A percentile compares a stretch with the other conserved stretches of the same genome.
Conservation (phyloP, 176 grass and related monocot species). For the Pontederia paniculata region DNA sequence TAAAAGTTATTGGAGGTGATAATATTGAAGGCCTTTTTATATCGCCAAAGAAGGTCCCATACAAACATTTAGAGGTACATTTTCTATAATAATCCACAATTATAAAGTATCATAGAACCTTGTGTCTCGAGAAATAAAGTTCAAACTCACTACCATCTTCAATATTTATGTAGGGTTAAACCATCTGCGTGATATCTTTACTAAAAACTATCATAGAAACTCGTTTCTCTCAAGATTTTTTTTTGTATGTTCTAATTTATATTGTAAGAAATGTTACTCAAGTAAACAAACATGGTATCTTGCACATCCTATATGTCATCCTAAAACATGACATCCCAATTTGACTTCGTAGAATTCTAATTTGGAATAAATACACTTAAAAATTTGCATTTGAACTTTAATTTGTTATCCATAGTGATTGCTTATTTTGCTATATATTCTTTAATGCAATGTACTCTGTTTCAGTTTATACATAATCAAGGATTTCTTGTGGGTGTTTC, state of each 20-base stretch:
- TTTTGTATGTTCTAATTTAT: too few relatives aligned
- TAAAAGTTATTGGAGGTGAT: slow-evolving; percentile 84
- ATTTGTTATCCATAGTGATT: neutral
- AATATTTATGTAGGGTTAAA: too few relatives aligned
- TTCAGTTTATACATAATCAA: slow-evolving; percentile 87
- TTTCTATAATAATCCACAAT: neutral
- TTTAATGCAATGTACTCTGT: slow-evolving; percentile 5
- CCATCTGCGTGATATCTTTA: too few relatives aligned
- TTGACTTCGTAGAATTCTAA: too few relatives aligned
- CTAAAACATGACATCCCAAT: too few relatives aligned
- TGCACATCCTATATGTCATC: too few relatives aligned
- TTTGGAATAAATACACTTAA: neutral
- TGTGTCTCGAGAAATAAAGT: neutral
- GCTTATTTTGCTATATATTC: neutral
- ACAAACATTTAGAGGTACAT: slow-evolving; percentile 77
- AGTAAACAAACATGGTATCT: too few relatives aligned
- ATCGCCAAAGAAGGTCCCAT: slow-evolving; percentile 70
- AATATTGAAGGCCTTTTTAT: slow-evolving; percentile 77
- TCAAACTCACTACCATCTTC: neutral
- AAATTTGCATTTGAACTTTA: neutral
- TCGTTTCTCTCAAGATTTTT: too few relatives aligned
- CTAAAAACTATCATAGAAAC: too few relatives aligned
- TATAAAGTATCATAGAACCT: neutral
- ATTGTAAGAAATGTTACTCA: too few relatives aligned
- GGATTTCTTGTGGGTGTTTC: slow-evolving; percentile 73